Conservation (phyloP, 805 yeast genomes). For the Lachancea meyersii region DNA sequence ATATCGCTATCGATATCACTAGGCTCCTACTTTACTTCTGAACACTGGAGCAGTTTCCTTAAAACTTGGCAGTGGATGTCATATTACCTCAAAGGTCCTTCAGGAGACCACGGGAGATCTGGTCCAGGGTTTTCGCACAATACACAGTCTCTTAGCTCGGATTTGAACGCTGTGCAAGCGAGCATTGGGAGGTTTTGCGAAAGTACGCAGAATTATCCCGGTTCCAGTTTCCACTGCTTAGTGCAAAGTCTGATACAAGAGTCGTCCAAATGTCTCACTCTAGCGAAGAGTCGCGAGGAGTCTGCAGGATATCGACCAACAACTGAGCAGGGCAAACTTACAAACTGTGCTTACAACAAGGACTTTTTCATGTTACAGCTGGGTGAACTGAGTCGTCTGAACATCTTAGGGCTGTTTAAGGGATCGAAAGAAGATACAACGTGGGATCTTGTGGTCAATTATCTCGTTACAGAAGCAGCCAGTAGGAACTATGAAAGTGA, state of each 20-base stretch:
- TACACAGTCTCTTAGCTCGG: constrained; percentile 40
- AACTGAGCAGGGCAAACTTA: constrained; percentile 17
- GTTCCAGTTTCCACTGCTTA: constrained; percentile 44
- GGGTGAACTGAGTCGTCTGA: constrained; percentile 45
- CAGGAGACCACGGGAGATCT: constrained; percentile 34
- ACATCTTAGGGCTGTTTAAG: constrained; percentile 44
- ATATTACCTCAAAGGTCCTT: constrained; percentile 59
- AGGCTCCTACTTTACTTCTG: constrained; percentile 59
- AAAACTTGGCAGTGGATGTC: constrained; percentile 75
- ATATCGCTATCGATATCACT: constrained; percentile 70
- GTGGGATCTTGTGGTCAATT: constrained; percentile 45
- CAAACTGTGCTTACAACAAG: constrained; percentile 47
- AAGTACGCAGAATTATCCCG: constrained; percentile 51
- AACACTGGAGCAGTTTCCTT: constrained; percentile 59
- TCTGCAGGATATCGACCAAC: constrained; percentile 20
- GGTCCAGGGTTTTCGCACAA: constrained; percentile 38
- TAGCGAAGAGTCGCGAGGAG: constrained; percentile 3
- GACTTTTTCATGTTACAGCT: constrained; percentile 50
- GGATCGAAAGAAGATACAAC: constrained; percentile 32
- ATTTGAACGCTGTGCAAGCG: constrained; percentile 45
- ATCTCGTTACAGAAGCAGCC: constrained; percentile 41
- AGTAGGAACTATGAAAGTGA: constrained; percentile 38
- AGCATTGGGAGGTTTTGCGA: constrained; percentile 59
- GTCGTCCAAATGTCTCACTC: constrained; percentile 28
- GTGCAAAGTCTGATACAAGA: constrained; percentile 42